These are phyloP conservation scores for Coemansia sp. DNA, from an alignment of 192 early-diverging fungal species.

Conservation along the genomic window DNA sequence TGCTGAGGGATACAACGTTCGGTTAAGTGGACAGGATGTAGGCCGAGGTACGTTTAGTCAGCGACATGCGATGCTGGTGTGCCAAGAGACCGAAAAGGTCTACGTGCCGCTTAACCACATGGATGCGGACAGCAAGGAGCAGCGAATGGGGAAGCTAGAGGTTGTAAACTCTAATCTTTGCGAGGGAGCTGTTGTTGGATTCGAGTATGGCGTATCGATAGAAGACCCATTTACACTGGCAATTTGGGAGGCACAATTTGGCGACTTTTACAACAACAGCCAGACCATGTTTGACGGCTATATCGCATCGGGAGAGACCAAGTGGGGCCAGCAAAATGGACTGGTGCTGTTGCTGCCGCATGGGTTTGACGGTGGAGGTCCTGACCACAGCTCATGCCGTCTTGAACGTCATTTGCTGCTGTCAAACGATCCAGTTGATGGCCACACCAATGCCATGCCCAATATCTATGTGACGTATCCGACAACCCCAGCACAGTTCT, in stretches of 20 bases:
- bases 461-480: conserved; percentile 93
- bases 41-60: conserved; percentile 98
- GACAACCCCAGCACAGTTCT: conserved; percentile 93
- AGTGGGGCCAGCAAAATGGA: conserved; percentile 92
- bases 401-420: conserved; percentile 94
- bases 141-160: conserved; percentile 62
- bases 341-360: conserved; percentile 92
- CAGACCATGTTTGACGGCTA: conserved; percentile 94
- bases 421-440: conserved; percentile 71
- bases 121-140: conserved; percentile 21
- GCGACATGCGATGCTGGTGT: conserved; percentile 94
- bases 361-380: conserved; percentile 94
- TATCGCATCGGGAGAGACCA: conserved; percentile 81
- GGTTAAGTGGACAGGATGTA: conserved; percentile 96
- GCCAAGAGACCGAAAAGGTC: conserved; percentile 81
- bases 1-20: conserved; percentile 79
- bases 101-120: conserved; percentile 83
- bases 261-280: conserved; percentile 98
- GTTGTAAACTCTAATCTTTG: conserved; percentile 90
- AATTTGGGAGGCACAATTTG: conserved; percentile 99
- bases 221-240: conserved; percentile 87
- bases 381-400: conserved; percentile 88
- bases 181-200: conserved; percentile 92
- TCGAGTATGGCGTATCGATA: conserved; percentile 91
- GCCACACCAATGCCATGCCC: conserved; percentile 59